These are phyloP conservation scores for Globisporangium parvum DNA, from an alignment of 352 stramenopile species.

Conservation along the genomic window DNA sequence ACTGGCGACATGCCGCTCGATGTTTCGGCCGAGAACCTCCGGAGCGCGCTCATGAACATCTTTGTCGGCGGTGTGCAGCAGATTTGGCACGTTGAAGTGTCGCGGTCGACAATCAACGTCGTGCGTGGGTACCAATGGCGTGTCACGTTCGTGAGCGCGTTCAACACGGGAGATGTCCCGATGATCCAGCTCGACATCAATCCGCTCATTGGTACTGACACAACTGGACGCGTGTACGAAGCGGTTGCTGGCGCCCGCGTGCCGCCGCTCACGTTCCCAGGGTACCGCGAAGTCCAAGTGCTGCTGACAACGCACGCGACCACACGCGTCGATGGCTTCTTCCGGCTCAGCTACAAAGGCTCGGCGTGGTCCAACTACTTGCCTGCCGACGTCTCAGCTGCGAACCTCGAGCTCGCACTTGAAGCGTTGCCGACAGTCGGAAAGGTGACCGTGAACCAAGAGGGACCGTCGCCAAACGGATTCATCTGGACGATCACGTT, in stretches of 20 bases:
- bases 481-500: conserved; percentile 79
- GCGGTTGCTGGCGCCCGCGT: conserved; percentile 35
- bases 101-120: conserved; percentile 44
- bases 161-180: conserved; percentile 49
- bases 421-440: conserved; percentile 63
- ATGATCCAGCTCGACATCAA: conserved; percentile 53
- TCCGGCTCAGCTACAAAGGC: conserved; percentile 66
- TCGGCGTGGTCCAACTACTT: conserved; percentile 67
- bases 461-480: conserved; percentile 28
- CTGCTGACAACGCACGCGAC: conserved; percentile 50
- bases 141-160: conserved; percentile 53
- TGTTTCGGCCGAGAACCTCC: conserved; percentile 71
- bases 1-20: conserved; percentile 72
- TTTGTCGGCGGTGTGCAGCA: conserved; percentile 22
- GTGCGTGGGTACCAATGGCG: conserved; percentile 70
- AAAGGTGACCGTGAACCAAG: conserved; percentile 37
- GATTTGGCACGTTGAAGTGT: conserved; percentile 50
- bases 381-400: conserved; percentile 25
- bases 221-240: conserved; percentile 45
- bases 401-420: conserved; percentile 45
- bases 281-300: conserved; percentile 65
- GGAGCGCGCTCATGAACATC: conserved; percentile 87
- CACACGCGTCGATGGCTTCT: conserved; percentile 45
- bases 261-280: conserved; percentile 41
- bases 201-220: conserved; percentile 14